These are phyloP conservation scores for Syzygium aromaticum DNA, from an alignment of 345 rosid genomes.

Conservation along the genomic window DNA sequence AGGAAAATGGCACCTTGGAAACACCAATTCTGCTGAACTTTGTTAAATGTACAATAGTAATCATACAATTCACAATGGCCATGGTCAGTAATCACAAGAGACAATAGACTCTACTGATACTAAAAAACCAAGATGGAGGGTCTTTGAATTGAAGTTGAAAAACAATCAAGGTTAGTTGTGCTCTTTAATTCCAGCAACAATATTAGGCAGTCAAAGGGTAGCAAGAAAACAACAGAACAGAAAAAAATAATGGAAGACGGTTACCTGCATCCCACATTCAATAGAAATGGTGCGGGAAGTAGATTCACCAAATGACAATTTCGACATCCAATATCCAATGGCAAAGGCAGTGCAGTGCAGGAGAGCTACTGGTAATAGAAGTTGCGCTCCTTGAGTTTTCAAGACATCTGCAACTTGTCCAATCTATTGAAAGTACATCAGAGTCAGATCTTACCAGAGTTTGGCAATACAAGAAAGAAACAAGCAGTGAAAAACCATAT, in stretches of 20 bases:
- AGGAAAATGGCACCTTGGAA: neutral
- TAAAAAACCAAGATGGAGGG: neutral
- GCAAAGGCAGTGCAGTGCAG: conserved; percentile 82
- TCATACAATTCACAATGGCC: neutral
- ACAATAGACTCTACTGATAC: neutral
- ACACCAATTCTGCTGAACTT: neutral
- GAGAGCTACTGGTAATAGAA: conserved; percentile 76
- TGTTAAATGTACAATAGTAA: neutral
- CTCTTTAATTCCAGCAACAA: neutral
- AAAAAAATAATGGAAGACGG: neutral
- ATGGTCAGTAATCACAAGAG: neutral
- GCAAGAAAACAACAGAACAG: neutral
- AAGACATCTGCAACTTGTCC: conserved; percentile 90
- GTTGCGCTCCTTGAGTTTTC: conserved; percentile 86
- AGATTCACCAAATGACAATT: conserved; percentile 83
- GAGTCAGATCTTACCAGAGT: neutral
- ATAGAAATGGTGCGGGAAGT: conserved; percentile 97
- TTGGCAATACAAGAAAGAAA: neutral
- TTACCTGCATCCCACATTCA: conserved; percentile 97
- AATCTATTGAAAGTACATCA: conserved; percentile 33
- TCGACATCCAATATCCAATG: conserved; percentile 79
- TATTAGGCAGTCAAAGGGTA: neutral
- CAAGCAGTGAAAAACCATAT: neutral
- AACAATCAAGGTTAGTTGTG: neutral
- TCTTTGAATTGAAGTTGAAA: neutral